Evolutionary conservation across 2,329 filamentous ascomycete species (phyloP), one percentile per base, ranked within the genome.

Genomic region (Botryotinia convoluta): DNA sequence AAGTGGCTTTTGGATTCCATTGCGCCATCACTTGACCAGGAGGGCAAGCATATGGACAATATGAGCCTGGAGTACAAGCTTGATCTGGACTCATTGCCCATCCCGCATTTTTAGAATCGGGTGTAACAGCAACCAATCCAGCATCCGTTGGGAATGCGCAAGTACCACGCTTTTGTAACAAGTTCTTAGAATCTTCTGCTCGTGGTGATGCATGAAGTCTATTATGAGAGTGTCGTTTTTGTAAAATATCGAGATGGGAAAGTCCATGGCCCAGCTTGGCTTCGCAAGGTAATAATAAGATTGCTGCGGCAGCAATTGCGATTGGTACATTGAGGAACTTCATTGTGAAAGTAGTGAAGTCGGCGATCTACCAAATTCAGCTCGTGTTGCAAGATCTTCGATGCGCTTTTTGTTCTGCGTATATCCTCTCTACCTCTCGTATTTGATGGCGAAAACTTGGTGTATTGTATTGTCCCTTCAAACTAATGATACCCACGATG

Each of bases 81-180:
- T 92, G 88, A 81, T 95, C 90, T 6, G 92, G 92, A 78, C 91
- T 92, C 88, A 95, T 90, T 60, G 92, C 93, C 90, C 92, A 95
- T 75, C 93, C 93, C 68, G 85, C 91, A 83, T 95, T 95, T 80
- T 83, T 80, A 61, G 81, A 81, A 70, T 84, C 84, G 7, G 91
- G 91, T 16, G 91, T 92, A 70, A 95, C 86, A 22, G 88, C 81
- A 62, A 94, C 88, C 79, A 95, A 83, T 71, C 91, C 91, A 44
- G 88, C 86, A 79, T 92, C 86, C 48, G 85, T 84, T 18, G 93
- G 92, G 78, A 95, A 92, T 72, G 85, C 79, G 82, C 93, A 95
- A 73, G 85, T 83, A 48, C 74, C 73, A 67, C 80, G 79, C 75
- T 79, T 79, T 71, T 77, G 71, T 72, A 81, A 59, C 29, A 61